Evolutionary conservation across 1,284 basidiomycete species (phyloP).

Genomic region (Quambalaria eucalypti): DNA sequence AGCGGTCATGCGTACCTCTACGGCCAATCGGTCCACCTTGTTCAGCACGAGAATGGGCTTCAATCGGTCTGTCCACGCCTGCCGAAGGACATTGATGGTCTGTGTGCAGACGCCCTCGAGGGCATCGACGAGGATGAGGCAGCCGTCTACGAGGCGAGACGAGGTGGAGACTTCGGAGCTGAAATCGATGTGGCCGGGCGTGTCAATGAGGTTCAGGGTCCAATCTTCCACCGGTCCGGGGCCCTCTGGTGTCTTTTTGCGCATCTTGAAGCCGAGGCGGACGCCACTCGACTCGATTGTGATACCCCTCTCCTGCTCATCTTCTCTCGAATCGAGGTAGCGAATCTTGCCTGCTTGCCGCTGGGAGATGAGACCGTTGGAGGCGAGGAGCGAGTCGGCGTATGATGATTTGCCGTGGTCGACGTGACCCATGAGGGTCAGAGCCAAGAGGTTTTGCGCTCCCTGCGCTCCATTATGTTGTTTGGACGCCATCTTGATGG

Average conservation of each 20-base stretch:
- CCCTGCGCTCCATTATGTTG: neutral
- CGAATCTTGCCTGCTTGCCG: slow-evolving; percentile 92
- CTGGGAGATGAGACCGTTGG: slow-evolving; percentile 93
- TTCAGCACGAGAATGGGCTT: slow-evolving; percentile 91
- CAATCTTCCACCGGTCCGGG: slow-evolving; percentile 53
- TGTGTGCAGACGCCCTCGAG: slow-evolving; percentile 98
- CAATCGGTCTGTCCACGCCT: slow-evolving; percentile 85
- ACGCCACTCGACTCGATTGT: slow-evolving; percentile 97
- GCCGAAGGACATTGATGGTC: slow-evolving; percentile 85
- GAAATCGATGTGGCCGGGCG: slow-evolving; percentile 97
- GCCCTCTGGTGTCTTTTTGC: slow-evolving; percentile 23
- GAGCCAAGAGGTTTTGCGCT: slow-evolving; percentile 9
- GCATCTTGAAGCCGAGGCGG: slow-evolving; percentile 41
- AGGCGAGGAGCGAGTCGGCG: slow-evolving; percentile 87
- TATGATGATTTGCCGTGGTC: slow-evolving; percentile 54
- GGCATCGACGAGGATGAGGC: slow-evolving; percentile 90
- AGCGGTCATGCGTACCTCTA: slow-evolving; percentile 83
- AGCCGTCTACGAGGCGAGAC: slow-evolving; percentile 85
- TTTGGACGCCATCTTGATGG: neutral
- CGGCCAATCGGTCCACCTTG: slow-evolving; percentile 90
- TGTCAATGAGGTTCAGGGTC: slow-evolving; percentile 90
- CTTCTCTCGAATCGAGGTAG: slow-evolving; percentile 89
- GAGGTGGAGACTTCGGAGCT: slow-evolving; percentile 93
- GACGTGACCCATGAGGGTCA: slow-evolving; percentile 45
- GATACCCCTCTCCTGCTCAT: slow-evolving; percentile 94